Base-by-base conservation (phyloP, 805 yeast species). In the Ogataea nonfermentans region DNA sequence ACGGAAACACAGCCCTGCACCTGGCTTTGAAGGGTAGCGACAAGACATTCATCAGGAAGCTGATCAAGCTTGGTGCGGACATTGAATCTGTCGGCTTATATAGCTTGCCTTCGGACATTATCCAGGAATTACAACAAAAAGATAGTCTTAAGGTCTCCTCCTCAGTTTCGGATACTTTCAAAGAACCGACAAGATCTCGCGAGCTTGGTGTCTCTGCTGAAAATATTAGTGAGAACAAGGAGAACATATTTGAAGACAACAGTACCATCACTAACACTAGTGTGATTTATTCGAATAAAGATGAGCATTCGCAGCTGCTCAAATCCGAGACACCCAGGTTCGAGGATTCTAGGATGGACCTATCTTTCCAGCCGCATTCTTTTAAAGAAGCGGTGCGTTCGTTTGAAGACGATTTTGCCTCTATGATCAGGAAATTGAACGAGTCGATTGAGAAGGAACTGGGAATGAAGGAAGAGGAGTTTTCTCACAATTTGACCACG, bases 1-100 rank as follows among this genome's bases (percentile, higher is more conserved):
- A 79, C 44, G 97, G 97, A 4, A 87, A 89, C 51, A 87, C 96
- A 0, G 87, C 95, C 6, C 65, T 89, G 34, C 95, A 88, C 53
- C 67, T 91, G 31, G 89, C 95, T 0, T 76, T 79, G 11, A 69
- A 78, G 25, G 65, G 76, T 7, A 73, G 74, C 3, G 75, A 81
- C 36, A 59, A 71, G 10, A 59, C 61, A 24, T 61, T 78, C 20
- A 63, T 69, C 19, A 64, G 65, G 24, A 60, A 66, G 13, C 61
- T 79, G 35, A 47, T 73, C 28, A 65, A 71, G 33, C 66, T 74
- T 49, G 69, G 73, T 19, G 84, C 83, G 5, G 63, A 63, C 32
- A 37, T 45, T 6, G 45, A 46, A n/a, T 11, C 33, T 14, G 53
- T 53, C 17, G 63, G 59, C n/a, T 10, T 42, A n/a, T 36, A 44